phyloP scores from a whole-genome alignment of 1,284 basidiomycete genomes.

The Volvariella volvacea region DNA sequence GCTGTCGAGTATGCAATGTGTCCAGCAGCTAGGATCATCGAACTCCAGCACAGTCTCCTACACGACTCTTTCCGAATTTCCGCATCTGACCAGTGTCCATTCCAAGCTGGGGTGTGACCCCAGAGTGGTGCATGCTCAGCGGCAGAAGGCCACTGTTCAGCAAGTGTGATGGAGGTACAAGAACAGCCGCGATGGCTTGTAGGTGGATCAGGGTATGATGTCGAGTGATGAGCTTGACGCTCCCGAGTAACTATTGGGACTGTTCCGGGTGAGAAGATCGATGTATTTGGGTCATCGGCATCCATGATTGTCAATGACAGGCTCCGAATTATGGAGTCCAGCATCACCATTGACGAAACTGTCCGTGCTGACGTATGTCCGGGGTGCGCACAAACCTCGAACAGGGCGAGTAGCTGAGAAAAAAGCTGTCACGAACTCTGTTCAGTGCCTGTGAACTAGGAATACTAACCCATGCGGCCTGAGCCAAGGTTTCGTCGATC shows the following conservation, averaged over 20 bases:
- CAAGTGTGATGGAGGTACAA: slow-evolving; percentile 50
- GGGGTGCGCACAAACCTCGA: slow-evolving; percentile 66
- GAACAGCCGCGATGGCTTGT: slow-evolving; percentile 33
- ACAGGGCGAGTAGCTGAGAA: slow-evolving; percentile 56
- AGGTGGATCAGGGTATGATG: slow-evolving; percentile 10
- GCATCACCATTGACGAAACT: slow-evolving; percentile 48
- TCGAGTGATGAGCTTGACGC: slow-evolving; percentile 7
- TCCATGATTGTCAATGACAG: slow-evolving; percentile 45
- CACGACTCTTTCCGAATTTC: slow-evolving; percentile 67
- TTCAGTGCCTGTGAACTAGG: neutral
- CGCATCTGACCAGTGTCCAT: slow-evolving; percentile 44
- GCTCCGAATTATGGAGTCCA: slow-evolving; percentile 61
- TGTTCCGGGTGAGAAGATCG: slow-evolving; percentile 42
- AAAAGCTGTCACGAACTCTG: neutral
- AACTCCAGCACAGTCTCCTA: slow-evolving; percentile 68
- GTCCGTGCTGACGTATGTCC: slow-evolving; percentile 45
- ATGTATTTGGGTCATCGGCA: slow-evolving; percentile 31
- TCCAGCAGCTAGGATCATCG: slow-evolving; percentile 53
- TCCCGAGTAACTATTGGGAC: slow-evolving; percentile 23
- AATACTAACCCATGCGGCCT: slow-evolving; percentile 63
- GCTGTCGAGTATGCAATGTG: slow-evolving; percentile 57
- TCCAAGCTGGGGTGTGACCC: slow-evolving; percentile 60
- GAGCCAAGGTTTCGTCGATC: slow-evolving; percentile 64
- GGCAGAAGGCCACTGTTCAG: slow-evolving; percentile 38
- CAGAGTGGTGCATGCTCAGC: slow-evolving; percentile 54